A percentile compares a stretch with the other conserved stretches of the same genome.
These are phyloP conservation scores for Phascolomyces articulosus DNA, from an alignment of 371 early-diverging fungal species.

Conservation along the genomic window DNA sequence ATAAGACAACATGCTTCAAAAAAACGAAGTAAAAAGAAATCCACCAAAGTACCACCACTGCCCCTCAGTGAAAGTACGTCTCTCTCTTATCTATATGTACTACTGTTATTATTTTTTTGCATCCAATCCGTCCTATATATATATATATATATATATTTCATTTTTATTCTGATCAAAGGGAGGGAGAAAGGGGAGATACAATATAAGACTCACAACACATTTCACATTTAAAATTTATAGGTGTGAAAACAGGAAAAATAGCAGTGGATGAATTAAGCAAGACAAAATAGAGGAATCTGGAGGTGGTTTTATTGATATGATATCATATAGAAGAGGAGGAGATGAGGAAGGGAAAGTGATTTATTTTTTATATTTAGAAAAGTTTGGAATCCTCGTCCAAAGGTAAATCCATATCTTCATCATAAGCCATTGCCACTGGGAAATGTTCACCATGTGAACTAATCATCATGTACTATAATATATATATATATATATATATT, in stretches of 20 bases:
- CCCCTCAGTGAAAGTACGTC: conserved; percentile 49
- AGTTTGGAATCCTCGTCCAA: conserved; percentile 34
- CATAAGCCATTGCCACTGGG: conserved; percentile 23
- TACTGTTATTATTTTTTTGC: too few species aligned
- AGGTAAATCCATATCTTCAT: conserved; percentile 45
- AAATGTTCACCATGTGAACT: conserved; percentile 32
- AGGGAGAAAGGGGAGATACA: not conserved
- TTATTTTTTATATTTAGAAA: not conserved
- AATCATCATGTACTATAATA: conserved; percentile 42
- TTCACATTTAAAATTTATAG: conserved; percentile 14
- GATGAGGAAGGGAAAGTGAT: too few species aligned
- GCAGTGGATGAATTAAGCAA: conserved; percentile 37
- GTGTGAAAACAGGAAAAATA: conserved; percentile 33
- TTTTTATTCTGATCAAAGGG: not conserved
- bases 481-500: conserved; percentile 13
- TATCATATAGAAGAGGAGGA: too few species aligned
- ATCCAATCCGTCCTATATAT: too few species aligned
- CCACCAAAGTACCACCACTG: conserved; percentile 11
- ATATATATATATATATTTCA: too few species aligned
- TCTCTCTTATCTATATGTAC: too few species aligned
- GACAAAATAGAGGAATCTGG: too few species aligned
- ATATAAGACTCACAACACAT: not conserved
- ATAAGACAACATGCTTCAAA: conserved; percentile 53
- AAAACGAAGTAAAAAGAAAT: conserved; percentile 19
- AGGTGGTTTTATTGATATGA: too few species aligned